A percentile compares a stretch with the other conserved stretches of the same genome.
Conservation (phyloP, 768 basidiomycete genomes). For the Hericium coralloides region DNA sequence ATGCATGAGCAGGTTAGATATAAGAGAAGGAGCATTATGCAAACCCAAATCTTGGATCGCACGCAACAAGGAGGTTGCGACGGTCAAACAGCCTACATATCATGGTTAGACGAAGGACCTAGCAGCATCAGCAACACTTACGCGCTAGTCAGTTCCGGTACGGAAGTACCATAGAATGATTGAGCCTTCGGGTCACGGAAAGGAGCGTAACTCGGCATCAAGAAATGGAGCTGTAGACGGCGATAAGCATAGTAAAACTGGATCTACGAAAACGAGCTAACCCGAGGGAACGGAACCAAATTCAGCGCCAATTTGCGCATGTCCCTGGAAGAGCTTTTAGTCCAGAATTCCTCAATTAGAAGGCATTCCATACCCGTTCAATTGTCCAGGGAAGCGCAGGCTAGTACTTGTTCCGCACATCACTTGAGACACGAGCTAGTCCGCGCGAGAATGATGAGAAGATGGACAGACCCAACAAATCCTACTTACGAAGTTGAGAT, state of each 20-base stretch:
- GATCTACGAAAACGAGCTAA: conserved; percentile 23
- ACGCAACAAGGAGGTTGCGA: conserved; percentile 73
- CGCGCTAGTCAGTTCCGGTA: conserved; percentile 69
- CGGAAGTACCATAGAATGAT: conserved; percentile 49
- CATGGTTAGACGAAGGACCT: not conserved
- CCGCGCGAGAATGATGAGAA: not conserved
- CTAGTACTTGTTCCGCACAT: conserved; percentile 95
- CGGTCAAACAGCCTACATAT: conserved; percentile 63
- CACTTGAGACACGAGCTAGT: conserved; percentile 69
- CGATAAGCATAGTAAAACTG: not conserved
- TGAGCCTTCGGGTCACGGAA: conserved; percentile 61
- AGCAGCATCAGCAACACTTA: conserved; percentile 26
- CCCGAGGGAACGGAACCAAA: conserved; percentile 92
- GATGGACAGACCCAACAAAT: not conserved
- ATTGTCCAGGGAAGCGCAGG: conserved; percentile 86
- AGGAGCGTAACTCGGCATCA: conserved; percentile 93
- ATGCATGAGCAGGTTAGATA: not conserved
- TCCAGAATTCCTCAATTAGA: not conserved
- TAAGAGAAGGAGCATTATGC: conserved; percentile 14
- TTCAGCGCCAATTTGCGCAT: conserved; percentile 90
- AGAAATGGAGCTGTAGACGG: conserved; percentile 74
- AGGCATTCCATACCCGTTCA: conserved; percentile 66
- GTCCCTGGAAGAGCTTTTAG: conserved; percentile 41
- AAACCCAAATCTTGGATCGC: conserved; percentile 71
- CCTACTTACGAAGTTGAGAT: conserved; percentile 57